A percentile compares a stretch with the other conserved stretches of the same genome.
Conservation (phyloP, 2,329 filamentous ascomycete species). For the Delphinella strobiligena region DNA sequence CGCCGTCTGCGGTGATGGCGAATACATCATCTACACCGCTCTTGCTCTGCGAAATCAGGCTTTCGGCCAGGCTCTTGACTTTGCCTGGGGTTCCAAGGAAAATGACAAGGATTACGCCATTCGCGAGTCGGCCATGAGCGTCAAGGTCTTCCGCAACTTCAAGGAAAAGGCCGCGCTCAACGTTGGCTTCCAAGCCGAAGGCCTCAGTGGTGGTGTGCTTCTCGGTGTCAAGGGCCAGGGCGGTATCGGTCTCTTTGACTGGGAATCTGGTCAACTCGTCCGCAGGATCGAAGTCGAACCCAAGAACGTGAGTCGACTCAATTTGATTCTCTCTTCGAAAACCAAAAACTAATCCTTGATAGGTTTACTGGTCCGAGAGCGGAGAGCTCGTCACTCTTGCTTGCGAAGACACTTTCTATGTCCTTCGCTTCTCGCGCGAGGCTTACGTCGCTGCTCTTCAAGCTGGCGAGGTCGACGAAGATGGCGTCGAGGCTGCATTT, state of each 20-base stretch:
- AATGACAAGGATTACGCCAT: conserved; percentile 99
- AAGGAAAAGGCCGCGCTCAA: conserved; percentile 71
- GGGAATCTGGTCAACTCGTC: conserved; percentile 79
- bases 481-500: conserved; percentile 91
- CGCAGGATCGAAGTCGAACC: conserved; percentile 78
- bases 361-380: conserved; percentile 96
- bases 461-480: conserved; percentile 69
- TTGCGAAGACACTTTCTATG: conserved; percentile 91
- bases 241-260: conserved; percentile 92
- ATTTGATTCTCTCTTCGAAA: background rate
- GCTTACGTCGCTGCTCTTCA: conserved; percentile 76
- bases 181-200: conserved; percentile 90
- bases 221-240: conserved; percentile 92
- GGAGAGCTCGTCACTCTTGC: conserved; percentile 87
- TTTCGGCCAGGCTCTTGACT: conserved; percentile 89
- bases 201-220: conserved; percentile 74
- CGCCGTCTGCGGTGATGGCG: conserved; percentile 84
- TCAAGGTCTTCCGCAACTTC: conserved; percentile 98
- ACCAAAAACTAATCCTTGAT: background rate
- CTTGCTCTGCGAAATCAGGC: conserved; percentile 95
- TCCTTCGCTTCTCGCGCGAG: conserved; percentile 82
- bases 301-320: conserved; percentile 35
- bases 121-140: conserved; percentile 81
- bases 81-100: conserved; percentile 92
- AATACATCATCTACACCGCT: conserved; percentile 98